Percentiles rank a stretch among this genome's conserved stretches.
Evolutionary conservation across 2,329 filamentous ascomycete species (phyloP).

Genomic region (Aureobasidium melanogenum): DNA sequence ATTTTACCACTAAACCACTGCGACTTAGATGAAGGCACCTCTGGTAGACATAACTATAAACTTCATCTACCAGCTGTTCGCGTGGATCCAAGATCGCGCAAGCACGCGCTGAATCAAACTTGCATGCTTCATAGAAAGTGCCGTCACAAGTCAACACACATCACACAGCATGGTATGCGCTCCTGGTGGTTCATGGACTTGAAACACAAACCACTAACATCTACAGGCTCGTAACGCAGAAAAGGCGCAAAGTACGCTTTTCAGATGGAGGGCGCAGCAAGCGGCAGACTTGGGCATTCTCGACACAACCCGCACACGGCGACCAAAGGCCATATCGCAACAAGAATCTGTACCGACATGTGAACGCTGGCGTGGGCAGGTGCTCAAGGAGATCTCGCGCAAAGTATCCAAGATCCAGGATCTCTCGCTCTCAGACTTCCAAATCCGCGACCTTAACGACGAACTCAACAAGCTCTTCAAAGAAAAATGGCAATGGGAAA

Average conservation of each 20-base stretch:
- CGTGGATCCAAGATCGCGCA: background rate
- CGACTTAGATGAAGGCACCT: background rate
- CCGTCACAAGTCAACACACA: background rate
- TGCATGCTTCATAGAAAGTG: background rate
- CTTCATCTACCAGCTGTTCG: too few species aligned
- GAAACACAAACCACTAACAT: background rate
- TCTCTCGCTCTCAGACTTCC: constrained; percentile 81
- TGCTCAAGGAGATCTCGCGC: constrained; percentile 91
- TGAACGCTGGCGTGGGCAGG: constrained; percentile 97
- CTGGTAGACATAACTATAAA: too few species aligned
- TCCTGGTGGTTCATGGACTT: background rate
- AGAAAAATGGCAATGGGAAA: constrained; percentile 98
- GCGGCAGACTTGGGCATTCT: constrained; percentile 93
- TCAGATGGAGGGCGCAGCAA: constrained; percentile 97
- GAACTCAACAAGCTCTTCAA: constrained; percentile 99
- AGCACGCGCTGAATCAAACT: background rate
- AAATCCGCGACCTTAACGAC: constrained; percentile 96
- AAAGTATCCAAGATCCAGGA: constrained; percentile 97
- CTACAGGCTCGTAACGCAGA: constrained; percentile 84
- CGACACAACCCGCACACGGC: constrained; percentile 79
- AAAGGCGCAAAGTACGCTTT: constrained; percentile 72
- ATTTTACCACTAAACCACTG: constrained; percentile 13
- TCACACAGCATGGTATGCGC: constrained; percentile 1
- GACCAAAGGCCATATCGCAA: constrained; percentile 83
- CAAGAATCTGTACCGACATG: constrained; percentile 75